Evolutionary conservation across 2,329 filamentous ascomycete species (phyloP).

Genomic region (Lasiodiplodia theobromae): DNA sequence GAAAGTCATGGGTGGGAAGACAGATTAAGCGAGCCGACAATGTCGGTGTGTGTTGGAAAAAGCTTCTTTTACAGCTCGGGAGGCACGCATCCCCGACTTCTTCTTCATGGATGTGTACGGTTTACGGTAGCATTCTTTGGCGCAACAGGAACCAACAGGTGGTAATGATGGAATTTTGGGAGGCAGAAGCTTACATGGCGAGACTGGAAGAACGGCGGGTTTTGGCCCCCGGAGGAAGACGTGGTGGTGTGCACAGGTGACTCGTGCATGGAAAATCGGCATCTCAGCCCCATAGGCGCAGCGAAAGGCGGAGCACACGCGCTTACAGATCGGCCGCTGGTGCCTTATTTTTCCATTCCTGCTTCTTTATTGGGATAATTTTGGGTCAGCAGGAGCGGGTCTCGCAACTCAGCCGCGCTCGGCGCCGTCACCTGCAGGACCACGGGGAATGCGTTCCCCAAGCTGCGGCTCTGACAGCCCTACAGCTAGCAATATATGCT

Average conservation of each 20-base stretch:
- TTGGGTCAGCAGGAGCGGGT: slow-evolving; percentile 20
- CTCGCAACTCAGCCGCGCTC: slow-evolving; percentile 25
- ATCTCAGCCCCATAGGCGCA: slow-evolving; percentile 20
- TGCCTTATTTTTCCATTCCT: background rate
- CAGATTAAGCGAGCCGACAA: slow-evolving; percentile 36
- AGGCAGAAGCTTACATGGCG: slow-evolving; percentile 6
- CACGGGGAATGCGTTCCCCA: background rate
- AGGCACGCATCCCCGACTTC: background rate
- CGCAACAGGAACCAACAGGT: background rate
- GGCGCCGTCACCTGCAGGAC: slow-evolving; percentile 23
- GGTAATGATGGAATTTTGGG: background rate
- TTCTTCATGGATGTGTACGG: background rate
- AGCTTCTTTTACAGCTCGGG: background rate
- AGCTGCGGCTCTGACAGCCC: slow-evolving; percentile 20
- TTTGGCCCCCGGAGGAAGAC: slow-evolving; percentile 4
- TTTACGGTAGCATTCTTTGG: slow-evolving; percentile 9
- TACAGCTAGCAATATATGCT: slow-evolving; percentile 19
- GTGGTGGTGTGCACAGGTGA: slow-evolving; percentile 21
- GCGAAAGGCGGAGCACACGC: slow-evolving; percentile 20
- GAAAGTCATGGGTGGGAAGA: slow-evolving; percentile 69
- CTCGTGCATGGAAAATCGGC: slow-evolving; percentile 27
- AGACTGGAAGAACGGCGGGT: background rate
- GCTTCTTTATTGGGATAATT: background rate
- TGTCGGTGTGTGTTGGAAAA: slow-evolving; percentile 18
- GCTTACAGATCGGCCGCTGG: slow-evolving; percentile 9